Conservation (phyloP, 768 basidiomycete genomes). For the Naganishia vishniacii region DNA sequence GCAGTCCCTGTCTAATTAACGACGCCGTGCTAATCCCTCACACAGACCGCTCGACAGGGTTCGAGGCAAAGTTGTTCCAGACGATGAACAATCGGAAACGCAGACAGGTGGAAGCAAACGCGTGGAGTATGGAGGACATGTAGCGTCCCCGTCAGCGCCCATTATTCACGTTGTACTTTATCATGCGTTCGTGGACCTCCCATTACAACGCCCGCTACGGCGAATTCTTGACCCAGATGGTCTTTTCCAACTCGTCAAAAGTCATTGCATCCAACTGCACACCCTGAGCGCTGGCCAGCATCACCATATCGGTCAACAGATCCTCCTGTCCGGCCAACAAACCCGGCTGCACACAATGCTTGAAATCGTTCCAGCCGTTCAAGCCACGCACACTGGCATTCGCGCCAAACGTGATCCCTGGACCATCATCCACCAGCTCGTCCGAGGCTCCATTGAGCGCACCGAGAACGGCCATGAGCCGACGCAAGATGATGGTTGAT, state of each 20-base stretch:
- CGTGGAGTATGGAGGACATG: conserved; percentile 92
- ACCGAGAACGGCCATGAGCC: conserved; percentile 47
- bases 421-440: conserved; percentile 21
- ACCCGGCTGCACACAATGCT: conserved; percentile 32
- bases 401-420: conserved; percentile 32
- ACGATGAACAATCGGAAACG: conserved; percentile 69
- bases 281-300: conserved; percentile 9
- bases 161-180: background rate
- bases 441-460: conserved; percentile 38
- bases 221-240: conserved; percentile 11
- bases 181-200: no score
- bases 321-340: conserved; percentile 36
- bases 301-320: conserved; percentile 29
- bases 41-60: conserved; percentile 82
- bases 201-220: no score
- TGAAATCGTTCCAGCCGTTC: conserved; percentile 36
- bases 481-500: conserved; percentile 42
- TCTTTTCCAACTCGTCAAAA: conserved; percentile 11
- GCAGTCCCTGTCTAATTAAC: background rate
- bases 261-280: conserved; percentile 7
- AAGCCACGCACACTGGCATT: conserved; percentile 29
- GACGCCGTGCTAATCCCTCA: background rate
- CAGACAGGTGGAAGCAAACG: conserved; percentile 64
- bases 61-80: conserved; percentile 89
- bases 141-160: conserved; percentile 47